Base-by-base conservation (phyloP, 2,329 filamentous ascomycete genomes). In the Diaporthe aspalathi region DNA sequence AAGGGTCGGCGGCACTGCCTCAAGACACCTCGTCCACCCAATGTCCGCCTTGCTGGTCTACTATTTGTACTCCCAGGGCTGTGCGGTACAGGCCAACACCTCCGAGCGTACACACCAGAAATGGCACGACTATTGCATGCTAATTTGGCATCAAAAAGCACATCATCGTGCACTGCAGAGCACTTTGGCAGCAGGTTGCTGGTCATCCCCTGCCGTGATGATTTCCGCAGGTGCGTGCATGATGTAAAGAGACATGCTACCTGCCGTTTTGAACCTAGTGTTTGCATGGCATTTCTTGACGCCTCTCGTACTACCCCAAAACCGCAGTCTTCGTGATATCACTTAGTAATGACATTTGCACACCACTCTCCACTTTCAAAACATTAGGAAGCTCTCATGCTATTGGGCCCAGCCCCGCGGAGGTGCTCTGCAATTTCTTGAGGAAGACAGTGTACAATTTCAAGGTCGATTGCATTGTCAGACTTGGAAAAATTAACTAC, bases 261-360 rank as follows among this genome's bases (percentile, higher is more conserved):
- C 49, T 50, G n/a, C 49, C 22, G 24, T 14, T 50, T 50, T 27
- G 49, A 50, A 24, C 24, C 49, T 27, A 50, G 22, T 8, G 49
- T 11, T 50, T 50, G 49, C 49, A 50, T 50, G 49, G 49, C 49
- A 50, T 50, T 50, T 50, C 49, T 50, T 50, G 49, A 50, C 49
- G 27, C 27, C 16, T 22, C 49, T 50, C 6, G 14, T 16, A 22
- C 49, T 50, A 50, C 49, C 22, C 49, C 49, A 27, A 50, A 50
- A 50, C 49, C 22, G 22, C 24, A 16, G 14, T 27, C 49, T 50
- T 50, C 49, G 49, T 50, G 49, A 50, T 50, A 12, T 50, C 22
- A 27, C 49, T 50, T 27, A 17, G 5, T 14, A 50, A 50, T 50
- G 49, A 50, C 49, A 11, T 50, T 50, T 50, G n/a, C 7, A 27